Conservation (phyloP, 139 green algal species). For the Spirogloea muscicola region DNA sequence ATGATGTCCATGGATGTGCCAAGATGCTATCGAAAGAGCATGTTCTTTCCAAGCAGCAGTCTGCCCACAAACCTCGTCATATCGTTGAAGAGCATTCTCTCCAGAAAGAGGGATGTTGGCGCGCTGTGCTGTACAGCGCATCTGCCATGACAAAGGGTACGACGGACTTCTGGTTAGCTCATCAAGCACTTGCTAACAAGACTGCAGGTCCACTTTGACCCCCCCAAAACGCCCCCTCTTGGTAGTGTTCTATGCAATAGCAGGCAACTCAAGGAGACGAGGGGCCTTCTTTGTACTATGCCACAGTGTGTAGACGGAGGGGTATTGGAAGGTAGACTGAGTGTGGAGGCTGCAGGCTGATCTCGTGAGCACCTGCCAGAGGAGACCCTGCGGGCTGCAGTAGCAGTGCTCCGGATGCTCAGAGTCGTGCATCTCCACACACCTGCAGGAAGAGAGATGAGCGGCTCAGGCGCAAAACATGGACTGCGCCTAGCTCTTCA, state of each 20-base stretch:
- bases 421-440: conserved; percentile 96
- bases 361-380: conserved; percentile 60
- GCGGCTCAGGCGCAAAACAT: too few relatives aligned
- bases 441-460: too few relatives aligned
- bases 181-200: not conserved
- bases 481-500: too few relatives aligned
- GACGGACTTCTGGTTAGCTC: too few relatives aligned
- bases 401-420: conserved; percentile 85
- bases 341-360: not conserved
- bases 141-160: too few relatives aligned
- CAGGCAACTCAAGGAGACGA: not conserved
- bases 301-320: too few relatives aligned
- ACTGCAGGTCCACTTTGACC: not conserved
- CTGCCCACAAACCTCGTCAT: too few relatives aligned
- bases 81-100: conserved; percentile 33
- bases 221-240: not conserved
- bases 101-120: not conserved
- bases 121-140: conserved; percentile 10
- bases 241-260: too few relatives aligned
- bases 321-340: too few relatives aligned
- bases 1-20: too few relatives aligned
- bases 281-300: not conserved
- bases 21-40: too few relatives aligned
- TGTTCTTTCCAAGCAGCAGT: too few relatives aligned
- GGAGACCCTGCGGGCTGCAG: conserved; percentile 82